Base-by-base conservation (phyloP, 768 basidiomycete genomes). In the Porpolomopsis calyptriformis region DNA sequence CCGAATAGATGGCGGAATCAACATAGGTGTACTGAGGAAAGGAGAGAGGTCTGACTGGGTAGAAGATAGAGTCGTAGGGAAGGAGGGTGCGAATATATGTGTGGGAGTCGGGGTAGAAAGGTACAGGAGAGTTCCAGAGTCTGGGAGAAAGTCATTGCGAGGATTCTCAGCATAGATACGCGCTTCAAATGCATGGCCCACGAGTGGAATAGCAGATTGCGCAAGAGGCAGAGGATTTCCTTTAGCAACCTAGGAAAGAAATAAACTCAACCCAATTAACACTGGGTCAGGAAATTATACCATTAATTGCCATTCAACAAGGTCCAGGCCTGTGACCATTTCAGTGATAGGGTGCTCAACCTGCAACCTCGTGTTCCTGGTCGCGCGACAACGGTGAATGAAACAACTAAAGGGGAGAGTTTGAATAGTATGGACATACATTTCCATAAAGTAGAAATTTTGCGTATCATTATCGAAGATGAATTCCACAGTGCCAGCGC, bases 101-200 rank as follows among this genome's bases (percentile, higher is more conserved):
- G 87, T 86, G 4, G 85, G 79, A 0, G 68, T 60, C 0, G 92
- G 92, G 0, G 87, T 85, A 0, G 85, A 83, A 41, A 92, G 76
- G 60, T 91, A 83, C 4, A 87, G 62, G 9, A 97, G 70, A 2
- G 72, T 69, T 2, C 92, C 92, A 16, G 87, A 92, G 57, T 96
- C 92, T 0, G 92, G 92, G 4, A 94, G 71, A 69, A 96, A 96
- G 59, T 87, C 77, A 60, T 92, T 90, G 49, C 89, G 79, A 18
- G 92, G 93, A 53, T 90, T 88, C 62, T 96, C 93, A 2, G 92
- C 93, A 58, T 97, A 96, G 50, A 97, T 93, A 16, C 93, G 80
- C 5, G 89, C 90, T 64, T 94, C 93, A 53, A 94, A 94, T 0
- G 91, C 87, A 52, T 94, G 93, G 4, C 93, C 93, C 0, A 86